Evolutionary conservation across 2,329 filamentous ascomycete genomes (phyloP).

Genomic region (Claviceps fusiformis): DNA sequence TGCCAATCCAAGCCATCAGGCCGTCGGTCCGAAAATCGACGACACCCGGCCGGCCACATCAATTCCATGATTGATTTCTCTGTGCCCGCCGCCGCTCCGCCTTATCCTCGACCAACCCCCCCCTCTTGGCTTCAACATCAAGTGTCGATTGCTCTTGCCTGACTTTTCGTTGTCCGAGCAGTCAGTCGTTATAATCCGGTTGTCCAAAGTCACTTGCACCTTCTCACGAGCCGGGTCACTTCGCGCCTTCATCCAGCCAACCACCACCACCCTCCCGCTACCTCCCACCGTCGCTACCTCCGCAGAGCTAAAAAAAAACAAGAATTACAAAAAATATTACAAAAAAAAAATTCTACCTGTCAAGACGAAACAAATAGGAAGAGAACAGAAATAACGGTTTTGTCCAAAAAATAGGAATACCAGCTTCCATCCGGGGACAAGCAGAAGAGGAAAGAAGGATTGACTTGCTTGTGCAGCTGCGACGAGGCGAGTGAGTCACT

Average conservation of each 20-base stretch:
- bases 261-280: not conserved
- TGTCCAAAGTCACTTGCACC: not conserved
- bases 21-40: not conserved
- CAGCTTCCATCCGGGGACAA: not conserved
- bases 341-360: too few relatives aligned
- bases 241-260: not conserved
- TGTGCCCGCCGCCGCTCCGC: not conserved
- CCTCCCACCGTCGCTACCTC: not conserved
- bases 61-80: not conserved
- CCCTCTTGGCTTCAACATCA: not conserved
- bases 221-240: not conserved
- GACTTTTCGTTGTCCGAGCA: not conserved
- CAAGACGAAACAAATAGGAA: not conserved
- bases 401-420: too few relatives aligned
- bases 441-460: not conserved
- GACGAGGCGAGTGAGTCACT: not conserved
- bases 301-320: not conserved
- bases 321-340: too few relatives aligned
- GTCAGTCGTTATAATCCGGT: not conserved
- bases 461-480: not conserved
- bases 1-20: too few relatives aligned
- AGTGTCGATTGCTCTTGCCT: not conserved
- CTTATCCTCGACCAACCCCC: not conserved
- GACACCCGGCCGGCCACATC: not conserved
- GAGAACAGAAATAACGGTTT: not conserved